Percentiles rank a stretch among this genome's conserved stretches.
Evolutionary conservation across 2,329 filamentous ascomycete genomes (phyloP).

Genomic region (Polychaeton citri): DNA sequence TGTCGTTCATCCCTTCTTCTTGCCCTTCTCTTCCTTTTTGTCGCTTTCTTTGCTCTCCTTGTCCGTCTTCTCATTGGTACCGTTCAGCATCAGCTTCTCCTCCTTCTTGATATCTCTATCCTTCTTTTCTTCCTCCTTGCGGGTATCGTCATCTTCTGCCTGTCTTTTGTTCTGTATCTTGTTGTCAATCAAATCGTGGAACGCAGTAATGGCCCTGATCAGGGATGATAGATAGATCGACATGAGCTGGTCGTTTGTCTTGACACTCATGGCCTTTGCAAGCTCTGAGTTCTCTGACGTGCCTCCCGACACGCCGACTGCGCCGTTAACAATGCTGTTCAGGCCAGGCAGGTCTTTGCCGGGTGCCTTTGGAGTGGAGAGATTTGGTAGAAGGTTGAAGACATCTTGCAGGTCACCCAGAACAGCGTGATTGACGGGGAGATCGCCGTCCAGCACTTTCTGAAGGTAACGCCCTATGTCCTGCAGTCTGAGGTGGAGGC

Average conservation of each 20-base stretch:
- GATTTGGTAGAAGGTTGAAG: conserved; percentile 94
- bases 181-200: conserved; percentile 98
- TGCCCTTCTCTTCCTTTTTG: conserved; percentile 40
- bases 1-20: conserved; percentile 33
- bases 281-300: conserved; percentile 63
- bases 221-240: conserved; percentile 93
- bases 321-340: conserved; percentile 39
- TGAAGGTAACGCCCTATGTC: conserved; percentile 93
- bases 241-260: conserved; percentile 99
- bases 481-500: conserved; percentile 81
- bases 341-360: conserved; percentile 48
- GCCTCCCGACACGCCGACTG: conserved; percentile 37
- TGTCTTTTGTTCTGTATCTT: conserved; percentile 99
- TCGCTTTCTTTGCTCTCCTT: conserved; percentile 35
- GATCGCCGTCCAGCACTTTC: conserved; percentile 83
- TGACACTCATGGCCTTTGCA: conserved; percentile 92
- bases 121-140: conserved; percentile 52
- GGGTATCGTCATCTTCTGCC: conserved; percentile 82
- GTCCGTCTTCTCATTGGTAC: conserved; percentile 35
- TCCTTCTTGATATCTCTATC: conserved; percentile 45
- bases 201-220: conserved; percentile 94
- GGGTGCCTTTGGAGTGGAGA: conserved; percentile 63
- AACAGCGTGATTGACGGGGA: conserved; percentile 95
- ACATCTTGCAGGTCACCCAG: conserved; percentile 97
- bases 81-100: conserved; percentile 50